Evolutionary conservation across 345 rosid genomes (phyloP).

Genomic region (Zanthoxylum bungeanum): DNA sequence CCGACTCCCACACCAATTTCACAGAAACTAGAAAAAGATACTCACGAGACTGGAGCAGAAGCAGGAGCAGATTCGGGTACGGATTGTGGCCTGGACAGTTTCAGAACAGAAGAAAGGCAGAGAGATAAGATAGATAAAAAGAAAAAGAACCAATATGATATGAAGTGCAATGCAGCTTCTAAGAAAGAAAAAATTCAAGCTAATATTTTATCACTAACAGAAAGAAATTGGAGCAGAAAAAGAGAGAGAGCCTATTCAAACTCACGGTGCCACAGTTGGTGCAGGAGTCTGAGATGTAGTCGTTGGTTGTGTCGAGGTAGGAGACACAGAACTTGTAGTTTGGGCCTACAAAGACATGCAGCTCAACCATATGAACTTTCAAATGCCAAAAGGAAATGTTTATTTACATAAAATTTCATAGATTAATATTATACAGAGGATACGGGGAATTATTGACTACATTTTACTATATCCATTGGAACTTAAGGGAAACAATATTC

Average conservation of each 20-base stretch:
- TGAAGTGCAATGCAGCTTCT: not conserved
- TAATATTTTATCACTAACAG: not conserved
- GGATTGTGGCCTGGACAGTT: constrained; percentile 21
- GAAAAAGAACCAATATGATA: not conserved
- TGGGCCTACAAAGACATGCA: constrained; percentile 42
- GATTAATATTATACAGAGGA: not conserved
- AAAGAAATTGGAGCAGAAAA: not conserved
- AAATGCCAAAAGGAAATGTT: not conserved
- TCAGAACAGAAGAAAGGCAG: not conserved
- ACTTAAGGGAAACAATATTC: not conserved
- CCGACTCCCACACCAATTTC: not conserved
- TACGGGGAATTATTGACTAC: not conserved
- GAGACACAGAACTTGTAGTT: constrained; percentile 36
- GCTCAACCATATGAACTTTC: constrained; percentile 10
- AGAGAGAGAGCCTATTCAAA: not conserved
- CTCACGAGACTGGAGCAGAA: constrained; percentile 19
- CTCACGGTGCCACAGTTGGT: constrained; percentile 44
- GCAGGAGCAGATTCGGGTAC: constrained; percentile 23
- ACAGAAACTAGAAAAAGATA: constrained; percentile 12
- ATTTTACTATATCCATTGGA: not conserved
- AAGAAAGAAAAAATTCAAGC: not conserved
- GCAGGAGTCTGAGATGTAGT: constrained; percentile 43
- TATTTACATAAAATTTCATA: not conserved
- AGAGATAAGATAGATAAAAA: not conserved
- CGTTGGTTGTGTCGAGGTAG: constrained; percentile 32